Conservation (phyloP, 805 yeast species). For the Cyberlindnera meyerae region DNA sequence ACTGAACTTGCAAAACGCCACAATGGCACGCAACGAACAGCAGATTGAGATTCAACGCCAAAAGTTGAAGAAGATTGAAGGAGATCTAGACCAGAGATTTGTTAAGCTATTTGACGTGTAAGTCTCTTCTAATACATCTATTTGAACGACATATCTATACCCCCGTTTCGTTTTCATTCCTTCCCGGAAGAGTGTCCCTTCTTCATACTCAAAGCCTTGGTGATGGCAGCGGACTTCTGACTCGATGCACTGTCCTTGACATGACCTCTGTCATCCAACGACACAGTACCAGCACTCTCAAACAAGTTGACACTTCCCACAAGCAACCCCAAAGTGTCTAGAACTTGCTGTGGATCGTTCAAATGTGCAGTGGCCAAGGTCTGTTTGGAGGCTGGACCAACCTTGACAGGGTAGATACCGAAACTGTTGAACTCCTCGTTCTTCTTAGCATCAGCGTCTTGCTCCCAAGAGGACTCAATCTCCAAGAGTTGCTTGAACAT, state of each 20-base stretch:
- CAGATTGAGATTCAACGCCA: conserved; percentile 22
- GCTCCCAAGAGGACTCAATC: conserved; percentile 53
- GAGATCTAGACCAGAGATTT: conserved; percentile 1
- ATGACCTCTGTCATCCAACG: conserved; percentile 75
- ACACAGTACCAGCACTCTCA: conserved; percentile 73
- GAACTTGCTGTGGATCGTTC: conserved; percentile 76
- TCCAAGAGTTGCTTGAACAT: conserved; percentile 79
- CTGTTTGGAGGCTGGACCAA: conserved; percentile 85
- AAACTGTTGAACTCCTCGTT: conserved; percentile 37
- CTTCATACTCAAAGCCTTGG: conserved; percentile 19
- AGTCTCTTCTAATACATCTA: too few species aligned
- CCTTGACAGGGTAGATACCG: conserved; percentile 81
- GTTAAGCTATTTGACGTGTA: conserved; percentile 1
- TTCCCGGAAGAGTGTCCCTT: conserved; percentile 13
- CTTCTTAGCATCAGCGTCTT: conserved; percentile 19
- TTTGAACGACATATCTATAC: too few species aligned
- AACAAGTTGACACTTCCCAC: conserved; percentile 75
- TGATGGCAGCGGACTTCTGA: conserved; percentile 30
- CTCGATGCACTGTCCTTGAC: conserved; percentile 39
- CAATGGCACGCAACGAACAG: conserved; percentile 21
- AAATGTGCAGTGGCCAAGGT: conserved; percentile 85
- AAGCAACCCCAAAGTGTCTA: conserved; percentile 76
- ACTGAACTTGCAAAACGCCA: conserved; percentile 20
- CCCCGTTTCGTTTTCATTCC: too few species aligned
- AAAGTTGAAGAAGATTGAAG: conserved; percentile 17